Evolutionary conservation across 148 eudicot species (phyloP).

Genomic region (Arctostaphylos glauca): DNA sequence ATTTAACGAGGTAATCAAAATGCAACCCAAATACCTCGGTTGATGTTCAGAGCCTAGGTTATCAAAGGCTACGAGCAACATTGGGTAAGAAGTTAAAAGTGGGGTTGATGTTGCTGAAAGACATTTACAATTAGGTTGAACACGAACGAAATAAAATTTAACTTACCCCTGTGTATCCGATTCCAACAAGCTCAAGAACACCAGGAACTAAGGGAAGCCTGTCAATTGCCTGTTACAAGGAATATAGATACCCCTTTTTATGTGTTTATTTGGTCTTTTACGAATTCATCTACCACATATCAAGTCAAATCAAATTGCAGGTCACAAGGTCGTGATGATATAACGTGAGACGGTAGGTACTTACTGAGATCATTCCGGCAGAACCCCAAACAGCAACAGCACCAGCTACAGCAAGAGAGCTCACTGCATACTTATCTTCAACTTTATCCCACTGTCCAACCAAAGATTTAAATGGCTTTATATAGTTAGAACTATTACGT

Average conservation of each 20-base stretch:
- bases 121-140: background rate
- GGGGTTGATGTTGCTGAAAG: background rate
- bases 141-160: too few relatives aligned
- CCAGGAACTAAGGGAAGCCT: constrained; percentile 90
- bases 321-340: background rate
- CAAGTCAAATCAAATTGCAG: background rate
- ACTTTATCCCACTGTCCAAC: constrained; percentile 81
- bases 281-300: background rate
- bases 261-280: background rate
- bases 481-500: background rate
- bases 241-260: too few relatives aligned
- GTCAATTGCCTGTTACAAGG: constrained; percentile 69
- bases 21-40: background rate
- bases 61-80: background rate
- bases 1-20: background rate
- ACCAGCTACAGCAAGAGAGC: constrained; percentile 70
- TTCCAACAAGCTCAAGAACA: constrained; percentile 86
- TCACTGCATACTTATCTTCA: constrained; percentile 95
- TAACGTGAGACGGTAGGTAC: constrained; percentile 8
- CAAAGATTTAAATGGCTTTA: background rate
- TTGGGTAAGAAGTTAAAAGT: background rate
- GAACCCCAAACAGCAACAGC: constrained; percentile 56
- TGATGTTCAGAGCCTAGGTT: background rate
- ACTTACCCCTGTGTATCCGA: constrained; percentile 95
- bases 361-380: constrained; percentile 70